phyloP scores from a whole-genome alignment of 208 protist genomes.

The Crithidia bombi region DNA sequence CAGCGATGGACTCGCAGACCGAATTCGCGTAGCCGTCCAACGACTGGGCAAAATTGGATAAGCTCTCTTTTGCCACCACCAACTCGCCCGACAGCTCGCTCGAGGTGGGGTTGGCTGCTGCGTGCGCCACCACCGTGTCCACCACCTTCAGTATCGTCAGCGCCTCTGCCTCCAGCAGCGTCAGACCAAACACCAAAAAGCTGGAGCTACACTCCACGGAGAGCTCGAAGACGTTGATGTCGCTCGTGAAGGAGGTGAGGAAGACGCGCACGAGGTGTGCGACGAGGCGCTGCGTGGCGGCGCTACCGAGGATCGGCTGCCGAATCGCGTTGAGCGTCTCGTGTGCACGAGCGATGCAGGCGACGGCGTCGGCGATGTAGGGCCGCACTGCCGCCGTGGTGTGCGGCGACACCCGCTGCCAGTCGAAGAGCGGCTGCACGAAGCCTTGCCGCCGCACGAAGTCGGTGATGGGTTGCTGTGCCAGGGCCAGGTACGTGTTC shows the following conservation, averaged over 20 bases:
- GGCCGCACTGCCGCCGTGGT: slow-evolving; percentile 71
- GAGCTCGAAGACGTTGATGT: slow-evolving; percentile 83
- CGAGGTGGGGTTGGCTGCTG: slow-evolving; percentile 28
- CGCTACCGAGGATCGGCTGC: slow-evolving; percentile 73
- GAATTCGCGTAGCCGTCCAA: slow-evolving; percentile 35
- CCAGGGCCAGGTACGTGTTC: slow-evolving; percentile 65
- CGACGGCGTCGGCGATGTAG: slow-evolving; percentile 78
- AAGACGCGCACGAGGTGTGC: slow-evolving; percentile 69
- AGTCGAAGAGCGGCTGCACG: slow-evolving; percentile 76
- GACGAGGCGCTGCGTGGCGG: slow-evolving; percentile 79
- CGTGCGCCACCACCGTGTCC: slow-evolving; percentile 50
- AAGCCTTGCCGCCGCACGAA: slow-evolving; percentile 70
- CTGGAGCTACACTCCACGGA: slow-evolving; percentile 75
- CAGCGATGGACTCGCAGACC: slow-evolving; percentile 40
- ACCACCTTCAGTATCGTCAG: slow-evolving; percentile 62
- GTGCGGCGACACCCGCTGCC: slow-evolving; percentile 74
- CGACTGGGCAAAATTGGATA: slow-evolving; percentile 17
- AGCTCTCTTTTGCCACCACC: slow-evolving; percentile 12
- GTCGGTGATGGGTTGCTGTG: slow-evolving; percentile 76
- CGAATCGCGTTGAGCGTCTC: slow-evolving; percentile 74
- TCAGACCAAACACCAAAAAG: slow-evolving; percentile 68
- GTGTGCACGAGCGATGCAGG: slow-evolving; percentile 68
- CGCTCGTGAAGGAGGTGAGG: slow-evolving; percentile 62
- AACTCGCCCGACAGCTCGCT: slow-evolving; percentile 40
- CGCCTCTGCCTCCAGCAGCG: slow-evolving; percentile 82